A percentile compares a stretch with the other conserved stretches of the same genome.
phyloP scores from a whole-genome alignment of 352 stramenopile genomes.

The Phytophthora pinifolia region DNA sequence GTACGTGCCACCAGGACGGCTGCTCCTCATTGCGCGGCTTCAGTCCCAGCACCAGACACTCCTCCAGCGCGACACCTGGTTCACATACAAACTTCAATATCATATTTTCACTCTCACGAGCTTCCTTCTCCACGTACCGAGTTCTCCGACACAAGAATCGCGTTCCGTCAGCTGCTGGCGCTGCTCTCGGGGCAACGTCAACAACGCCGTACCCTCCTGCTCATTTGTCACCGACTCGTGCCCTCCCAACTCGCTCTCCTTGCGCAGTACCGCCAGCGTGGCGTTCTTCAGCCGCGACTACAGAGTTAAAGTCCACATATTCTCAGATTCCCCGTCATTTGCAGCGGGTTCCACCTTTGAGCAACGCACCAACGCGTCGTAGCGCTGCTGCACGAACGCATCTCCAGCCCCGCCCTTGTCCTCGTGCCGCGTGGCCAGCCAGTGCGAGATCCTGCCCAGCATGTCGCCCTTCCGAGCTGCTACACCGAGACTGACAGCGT shows the following conservation, averaged over 20 bases:
- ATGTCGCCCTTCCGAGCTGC: slow-evolving; percentile 28
- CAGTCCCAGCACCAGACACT: slow-evolving; percentile 62
- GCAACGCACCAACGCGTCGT: slow-evolving; percentile 56
- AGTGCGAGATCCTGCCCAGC: slow-evolving; percentile 67
- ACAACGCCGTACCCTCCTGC: slow-evolving; percentile 9
- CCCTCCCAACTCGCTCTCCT: slow-evolving; percentile 12
- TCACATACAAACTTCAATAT: slow-evolving; percentile 1
- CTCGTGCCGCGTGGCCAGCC: slow-evolving; percentile 61
- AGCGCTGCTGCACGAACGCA: slow-evolving; percentile 52
- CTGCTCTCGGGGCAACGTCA: slow-evolving; percentile 18
- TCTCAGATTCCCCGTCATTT: neutral
- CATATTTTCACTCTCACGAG: too few relatives aligned
- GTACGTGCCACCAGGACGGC: slow-evolving; percentile 71
- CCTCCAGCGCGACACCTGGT: slow-evolving; percentile 54
- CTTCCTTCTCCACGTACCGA: slow-evolving; percentile 38
- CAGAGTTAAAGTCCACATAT: slow-evolving; percentile 1
- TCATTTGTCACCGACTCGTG: slow-evolving; percentile 5
- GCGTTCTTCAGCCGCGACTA: slow-evolving; percentile 72
- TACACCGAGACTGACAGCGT: slow-evolving; percentile 8
- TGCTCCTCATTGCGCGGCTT: slow-evolving; percentile 41
- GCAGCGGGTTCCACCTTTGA: neutral
- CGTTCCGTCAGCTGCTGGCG: slow-evolving; percentile 46
- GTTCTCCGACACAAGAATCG: slow-evolving; percentile 57
- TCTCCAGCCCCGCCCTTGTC: slow-evolving; percentile 37
- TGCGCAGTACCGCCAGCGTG: slow-evolving; percentile 55